Evolutionary conservation across 345 rosid genomes (phyloP).

Genomic region (Excoecaria cochinchinensis): DNA sequence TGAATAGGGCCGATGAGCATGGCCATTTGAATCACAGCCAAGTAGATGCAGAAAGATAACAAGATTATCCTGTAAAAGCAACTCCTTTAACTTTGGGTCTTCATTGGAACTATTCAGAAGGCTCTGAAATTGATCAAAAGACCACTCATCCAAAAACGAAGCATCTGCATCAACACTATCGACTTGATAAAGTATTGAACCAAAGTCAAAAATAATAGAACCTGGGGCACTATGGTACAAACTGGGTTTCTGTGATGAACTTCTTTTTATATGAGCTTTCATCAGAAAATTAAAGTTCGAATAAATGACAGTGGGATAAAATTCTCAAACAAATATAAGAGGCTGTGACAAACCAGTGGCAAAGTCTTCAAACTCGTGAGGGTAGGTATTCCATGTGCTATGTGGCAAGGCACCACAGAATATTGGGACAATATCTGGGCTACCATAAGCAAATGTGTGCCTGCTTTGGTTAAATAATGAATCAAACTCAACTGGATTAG

Average conservation of each 20-base stretch:
- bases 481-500: conserved; percentile 97
- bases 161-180: conserved; percentile 76
- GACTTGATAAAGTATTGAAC: conserved; percentile 28
- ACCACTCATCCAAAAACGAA: conserved; percentile 97
- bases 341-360: conserved; percentile 67
- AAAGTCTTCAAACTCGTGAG: conserved; percentile 92
- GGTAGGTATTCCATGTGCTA: conserved; percentile 83
- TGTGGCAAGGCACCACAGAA: conserved; percentile 84
- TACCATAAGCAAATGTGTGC: conserved; percentile 83
- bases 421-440: conserved; percentile 94
- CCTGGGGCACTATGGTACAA: background rate
- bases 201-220: conserved; percentile 1
- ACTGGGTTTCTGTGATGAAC: background rate
- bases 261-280: background rate
- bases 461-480: conserved; percentile 82
- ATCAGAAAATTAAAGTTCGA: background rate
- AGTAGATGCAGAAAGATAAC: conserved; percentile 89
- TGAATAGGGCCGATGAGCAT: conserved; percentile 93
- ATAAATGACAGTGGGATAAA: background rate
- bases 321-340: background rate
- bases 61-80: conserved; percentile 79
- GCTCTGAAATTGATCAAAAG: conserved; percentile 90
- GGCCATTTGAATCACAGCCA: conserved; percentile 98
- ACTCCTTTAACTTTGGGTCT: conserved; percentile 67
- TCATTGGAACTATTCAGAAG: conserved; percentile 77